These are phyloP conservation scores for Xylaria polymorpha DNA, from an alignment of 2,329 filamentous ascomycete genomes.

Conservation along the genomic window DNA sequence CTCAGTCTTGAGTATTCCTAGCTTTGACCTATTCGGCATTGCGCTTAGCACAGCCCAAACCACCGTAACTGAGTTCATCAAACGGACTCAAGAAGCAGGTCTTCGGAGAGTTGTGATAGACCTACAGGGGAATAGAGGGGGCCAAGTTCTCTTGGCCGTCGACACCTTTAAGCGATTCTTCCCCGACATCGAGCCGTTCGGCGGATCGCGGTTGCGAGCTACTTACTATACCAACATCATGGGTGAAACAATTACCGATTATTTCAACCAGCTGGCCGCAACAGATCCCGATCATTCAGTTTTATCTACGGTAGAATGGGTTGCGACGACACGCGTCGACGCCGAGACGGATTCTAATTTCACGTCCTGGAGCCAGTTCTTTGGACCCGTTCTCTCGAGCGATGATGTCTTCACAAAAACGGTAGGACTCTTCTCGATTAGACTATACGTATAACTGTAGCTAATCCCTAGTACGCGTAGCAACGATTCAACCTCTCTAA, in stretches of 20 bases:
- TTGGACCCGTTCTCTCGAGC: conserved; percentile 23
- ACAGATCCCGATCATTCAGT: conserved; percentile 14
- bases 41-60: conserved; percentile 48
- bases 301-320: conserved; percentile 41
- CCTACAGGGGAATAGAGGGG: conserved; percentile 42
- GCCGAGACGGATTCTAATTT: conserved; percentile 42
- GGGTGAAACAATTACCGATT: conserved; percentile 32
- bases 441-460: background rate
- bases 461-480: conserved; percentile 7
- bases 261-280: conserved; percentile 18
- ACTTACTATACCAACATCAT: conserved; percentile 38
- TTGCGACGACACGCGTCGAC: conserved; percentile 40
- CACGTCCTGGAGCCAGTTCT: conserved; percentile 42
- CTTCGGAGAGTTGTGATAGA: conserved; percentile 42
- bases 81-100: conserved; percentile 7
- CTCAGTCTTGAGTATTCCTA: conserved; percentile 55
- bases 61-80: conserved; percentile 48
- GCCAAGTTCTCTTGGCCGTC: conserved; percentile 37
- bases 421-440: conserved; percentile 14
- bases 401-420: conserved; percentile 39
- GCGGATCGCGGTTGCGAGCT: conserved; percentile 40
- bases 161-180: conserved; percentile 42
- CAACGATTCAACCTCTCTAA: conserved; percentile 28
- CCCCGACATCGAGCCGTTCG: conserved; percentile 39
- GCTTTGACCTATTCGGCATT: conserved; percentile 48